Evolutionary conservation across 2,329 filamentous ascomycete genomes (phyloP), one percentile per base, ranked within the genome.

Genomic region (Arthrinium puccinioides): DNA sequence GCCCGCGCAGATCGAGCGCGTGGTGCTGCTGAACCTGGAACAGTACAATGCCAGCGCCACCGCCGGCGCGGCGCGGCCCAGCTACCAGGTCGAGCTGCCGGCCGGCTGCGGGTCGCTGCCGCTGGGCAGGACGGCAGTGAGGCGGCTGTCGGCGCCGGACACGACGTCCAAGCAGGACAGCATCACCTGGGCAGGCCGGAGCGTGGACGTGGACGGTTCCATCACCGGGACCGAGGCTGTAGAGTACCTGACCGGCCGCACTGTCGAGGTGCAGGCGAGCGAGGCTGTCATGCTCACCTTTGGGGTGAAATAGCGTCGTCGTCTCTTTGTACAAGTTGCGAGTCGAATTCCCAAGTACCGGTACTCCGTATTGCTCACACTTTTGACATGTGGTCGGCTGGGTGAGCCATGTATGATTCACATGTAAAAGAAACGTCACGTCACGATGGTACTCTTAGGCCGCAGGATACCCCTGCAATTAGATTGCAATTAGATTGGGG

Each of bases 31-130:
- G 9, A 50, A 45, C 30, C 32, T 50, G 11, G 31, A 39, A n/a
- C 18, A 45, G 37, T 48, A 39, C 38, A 44, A 51, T 30, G 44
- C 39, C 6, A 49, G 44, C 2, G 13, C 11, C 38, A 44, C 49
- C 32, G 44, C 39, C 6, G 48, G 44, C 2, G 13, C 11, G 15
- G 18, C 10, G 9, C 10, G 26, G 20, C 20, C 29, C 4, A 19
- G 28, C 8, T 7, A 14, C 15, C 7, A 13, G 16, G 27, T 14
- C 10, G 7, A 23, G 10, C 26, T 32, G 4, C 11, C 28, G 8
- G 4, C 31, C 2, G 3, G 26, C 13, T 9, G 11, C 6, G 19
- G 18, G 4, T n/a, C 21, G 4, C 4, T 19, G 9, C 28, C 14
- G 9, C 9, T 14, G 36, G 20, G n/a, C 24, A 18, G 13, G 28